A percentile compares a stretch with the other conserved stretches of the same genome.
Evolutionary conservation across 169 alveolate species (phyloP).

Genomic region (Plasmodium ovale): DNA sequence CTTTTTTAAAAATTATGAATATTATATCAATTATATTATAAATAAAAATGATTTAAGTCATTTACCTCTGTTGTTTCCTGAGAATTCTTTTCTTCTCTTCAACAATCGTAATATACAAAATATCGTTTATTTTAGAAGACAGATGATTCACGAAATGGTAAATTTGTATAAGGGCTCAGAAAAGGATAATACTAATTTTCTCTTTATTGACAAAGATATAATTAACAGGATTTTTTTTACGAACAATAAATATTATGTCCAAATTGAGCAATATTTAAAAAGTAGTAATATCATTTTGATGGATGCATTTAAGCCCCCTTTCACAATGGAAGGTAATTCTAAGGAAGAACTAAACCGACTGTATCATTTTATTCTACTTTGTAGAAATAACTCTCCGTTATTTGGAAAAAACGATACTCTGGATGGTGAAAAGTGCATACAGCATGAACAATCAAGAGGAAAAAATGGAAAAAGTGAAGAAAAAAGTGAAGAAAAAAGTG

Average conservation of each 20-base stretch:
- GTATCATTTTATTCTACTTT: background rate
- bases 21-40: slow-evolving; percentile 57
- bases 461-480: no score
- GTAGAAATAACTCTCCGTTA: background rate
- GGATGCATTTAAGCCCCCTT: background rate
- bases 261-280: background rate
- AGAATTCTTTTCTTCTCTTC: slow-evolving; percentile 55
- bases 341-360: background rate
- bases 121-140: slow-evolving; percentile 58
- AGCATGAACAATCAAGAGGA: no score
- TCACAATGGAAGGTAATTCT: background rate
- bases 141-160: slow-evolving; percentile 61
- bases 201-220: slow-evolving; percentile 38
- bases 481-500: background rate
- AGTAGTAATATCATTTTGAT: background rate
- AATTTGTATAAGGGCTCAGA: slow-evolving; percentile 23
- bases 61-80: slow-evolving; percentile 37
- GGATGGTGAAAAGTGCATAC: background rate
- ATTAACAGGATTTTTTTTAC: slow-evolving; percentile 46
- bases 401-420: background rate
- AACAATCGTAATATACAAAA: slow-evolving; percentile 51
- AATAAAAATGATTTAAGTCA: slow-evolving; percentile 22
- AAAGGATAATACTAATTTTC: slow-evolving; percentile 19
- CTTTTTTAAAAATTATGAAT: slow-evolving; percentile 63
- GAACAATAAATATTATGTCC: slow-evolving; percentile 22